A percentile compares a stretch with the other conserved stretches of the same genome.
Evolutionary conservation across 306 rosid genomes (phyloP).

Genomic region (Castanea sativa): DNA sequence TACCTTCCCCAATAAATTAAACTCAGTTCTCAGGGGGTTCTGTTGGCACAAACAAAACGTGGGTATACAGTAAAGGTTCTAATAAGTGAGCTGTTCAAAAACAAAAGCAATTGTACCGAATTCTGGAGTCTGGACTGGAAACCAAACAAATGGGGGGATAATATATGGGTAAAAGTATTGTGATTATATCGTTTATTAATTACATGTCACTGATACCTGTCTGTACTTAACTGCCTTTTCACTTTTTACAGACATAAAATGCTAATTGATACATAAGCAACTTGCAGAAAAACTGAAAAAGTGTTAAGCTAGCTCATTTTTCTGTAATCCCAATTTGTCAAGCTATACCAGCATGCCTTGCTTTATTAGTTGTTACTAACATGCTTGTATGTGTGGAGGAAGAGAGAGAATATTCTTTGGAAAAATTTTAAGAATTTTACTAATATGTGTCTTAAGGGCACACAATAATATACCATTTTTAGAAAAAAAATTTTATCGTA

Average conservation of each 20-base stretch:
- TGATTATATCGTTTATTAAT: background rate
- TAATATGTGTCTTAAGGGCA: no score
- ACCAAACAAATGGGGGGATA: background rate
- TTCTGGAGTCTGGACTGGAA: constrained; percentile 10
- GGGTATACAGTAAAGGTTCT: constrained; percentile 23
- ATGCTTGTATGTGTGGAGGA: background rate
- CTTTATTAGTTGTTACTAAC: background rate
- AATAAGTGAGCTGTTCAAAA: constrained; percentile 22
- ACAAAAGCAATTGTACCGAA: constrained; percentile 16
- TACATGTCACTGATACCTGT: background rate
- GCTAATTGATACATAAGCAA: background rate
- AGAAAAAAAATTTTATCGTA: no score
- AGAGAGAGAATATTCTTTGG: no score
- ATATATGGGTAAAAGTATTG: no score
- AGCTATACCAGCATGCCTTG: background rate
- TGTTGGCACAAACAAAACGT: constrained; percentile 39
- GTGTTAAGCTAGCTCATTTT: background rate
- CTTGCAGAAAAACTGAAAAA: background rate
- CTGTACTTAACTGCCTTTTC: background rate
- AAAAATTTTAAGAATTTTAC: no score
- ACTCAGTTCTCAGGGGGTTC: constrained; percentile 8
- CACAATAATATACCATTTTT: no score
- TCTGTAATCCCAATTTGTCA: background rate
- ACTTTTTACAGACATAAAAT: background rate
- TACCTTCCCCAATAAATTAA: constrained; percentile 23